Conservation (phyloP, 2,329 filamentous ascomycete genomes). For the Trichothecium roseum region DNA sequence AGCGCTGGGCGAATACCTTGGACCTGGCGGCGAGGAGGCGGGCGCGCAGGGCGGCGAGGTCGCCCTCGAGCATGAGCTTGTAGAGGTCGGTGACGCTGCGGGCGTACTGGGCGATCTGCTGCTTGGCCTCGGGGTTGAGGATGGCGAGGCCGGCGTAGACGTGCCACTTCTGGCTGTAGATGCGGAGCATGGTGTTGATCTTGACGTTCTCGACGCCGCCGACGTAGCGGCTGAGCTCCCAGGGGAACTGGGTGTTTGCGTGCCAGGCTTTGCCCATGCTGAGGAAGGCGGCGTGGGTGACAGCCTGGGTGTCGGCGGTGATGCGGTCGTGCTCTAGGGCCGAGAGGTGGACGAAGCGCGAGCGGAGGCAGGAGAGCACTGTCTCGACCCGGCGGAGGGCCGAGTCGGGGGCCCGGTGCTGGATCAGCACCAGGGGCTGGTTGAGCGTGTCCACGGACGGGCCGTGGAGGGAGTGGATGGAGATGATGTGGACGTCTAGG, state of each 20-base stretch:
- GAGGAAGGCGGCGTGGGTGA: slow-evolving; percentile 93
- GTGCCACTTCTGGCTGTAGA: slow-evolving; percentile 99
- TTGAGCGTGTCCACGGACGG: slow-evolving; percentile 79
- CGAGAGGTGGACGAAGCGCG: slow-evolving; percentile 78
- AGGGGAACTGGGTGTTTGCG: slow-evolving; percentile 89
- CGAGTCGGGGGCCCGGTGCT: slow-evolving; percentile 74
- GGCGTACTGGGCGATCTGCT: slow-evolving; percentile 92
- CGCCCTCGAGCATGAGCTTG: slow-evolving; percentile 90
- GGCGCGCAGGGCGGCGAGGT: slow-evolving; percentile 60
- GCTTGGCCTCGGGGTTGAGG: slow-evolving; percentile 82
- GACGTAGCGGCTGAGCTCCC: slow-evolving; percentile 91
- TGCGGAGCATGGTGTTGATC: slow-evolving; percentile 94
- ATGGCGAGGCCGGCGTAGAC: slow-evolving; percentile 97
- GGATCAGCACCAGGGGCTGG: slow-evolving; percentile 87
- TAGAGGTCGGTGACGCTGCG: slow-evolving; percentile 86
- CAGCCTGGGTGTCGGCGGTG: slow-evolving; percentile 94
- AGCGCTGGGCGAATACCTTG: slow-evolving; percentile 54
- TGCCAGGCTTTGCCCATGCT: slow-evolving; percentile 98
- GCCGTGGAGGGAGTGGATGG: slow-evolving; percentile 92
- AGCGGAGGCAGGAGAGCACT: slow-evolving; percentile 73
- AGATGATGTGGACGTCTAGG: slow-evolving; percentile 81
- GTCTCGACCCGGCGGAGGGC: slow-evolving; percentile 70
- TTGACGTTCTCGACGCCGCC: slow-evolving; percentile 99
- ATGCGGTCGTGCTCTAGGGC: slow-evolving; percentile 89
- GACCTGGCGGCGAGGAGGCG: slow-evolving; percentile 57